Evolutionary conservation across 164 flowering plant species (phyloP).

Genomic region (Umbellularia californica): DNA sequence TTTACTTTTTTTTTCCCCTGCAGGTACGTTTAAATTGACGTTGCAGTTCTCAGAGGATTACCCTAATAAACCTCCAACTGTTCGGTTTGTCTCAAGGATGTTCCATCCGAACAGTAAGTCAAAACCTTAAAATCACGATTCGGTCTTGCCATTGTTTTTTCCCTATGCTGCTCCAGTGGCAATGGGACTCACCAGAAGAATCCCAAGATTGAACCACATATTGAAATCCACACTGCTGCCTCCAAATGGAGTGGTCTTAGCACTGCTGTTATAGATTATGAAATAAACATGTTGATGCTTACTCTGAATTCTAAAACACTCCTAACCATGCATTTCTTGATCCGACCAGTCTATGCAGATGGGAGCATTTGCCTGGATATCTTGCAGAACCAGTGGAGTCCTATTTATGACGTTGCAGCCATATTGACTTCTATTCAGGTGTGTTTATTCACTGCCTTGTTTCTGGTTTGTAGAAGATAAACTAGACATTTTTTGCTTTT

Average conservation of each 20-base stretch:
- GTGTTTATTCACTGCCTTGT: not conserved
- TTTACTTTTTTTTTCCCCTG: not conserved
- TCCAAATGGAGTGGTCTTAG: no score
- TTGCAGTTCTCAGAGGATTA: constrained; percentile 57
- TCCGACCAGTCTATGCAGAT: constrained; percentile 40
- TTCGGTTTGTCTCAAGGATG: constrained; percentile 56
- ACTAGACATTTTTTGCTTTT: no score
- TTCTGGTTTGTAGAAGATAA: not conserved
- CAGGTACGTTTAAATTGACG: constrained; percentile 59
- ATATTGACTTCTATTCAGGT: constrained; percentile 56
- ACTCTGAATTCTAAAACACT: not conserved
- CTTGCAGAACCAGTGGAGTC: constrained; percentile 52
- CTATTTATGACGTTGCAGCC: constrained; percentile 51
- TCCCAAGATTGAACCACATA: not conserved
- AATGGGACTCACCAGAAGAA: not conserved
- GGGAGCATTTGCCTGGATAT: constrained; percentile 54
- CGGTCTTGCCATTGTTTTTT: not conserved
- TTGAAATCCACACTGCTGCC: not conserved
- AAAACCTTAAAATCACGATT: not conserved
- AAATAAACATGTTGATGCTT: not conserved
- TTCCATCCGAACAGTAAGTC: constrained; percentile 61
- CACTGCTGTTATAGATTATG: not conserved
- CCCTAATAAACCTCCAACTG: constrained; percentile 61
- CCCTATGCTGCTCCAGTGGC: not conserved
- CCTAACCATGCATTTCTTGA: not conserved